phyloP scores from a whole-genome alignment of 2,329 filamentous ascomycete genomes.

The Ilyonectria robusta region DNA sequence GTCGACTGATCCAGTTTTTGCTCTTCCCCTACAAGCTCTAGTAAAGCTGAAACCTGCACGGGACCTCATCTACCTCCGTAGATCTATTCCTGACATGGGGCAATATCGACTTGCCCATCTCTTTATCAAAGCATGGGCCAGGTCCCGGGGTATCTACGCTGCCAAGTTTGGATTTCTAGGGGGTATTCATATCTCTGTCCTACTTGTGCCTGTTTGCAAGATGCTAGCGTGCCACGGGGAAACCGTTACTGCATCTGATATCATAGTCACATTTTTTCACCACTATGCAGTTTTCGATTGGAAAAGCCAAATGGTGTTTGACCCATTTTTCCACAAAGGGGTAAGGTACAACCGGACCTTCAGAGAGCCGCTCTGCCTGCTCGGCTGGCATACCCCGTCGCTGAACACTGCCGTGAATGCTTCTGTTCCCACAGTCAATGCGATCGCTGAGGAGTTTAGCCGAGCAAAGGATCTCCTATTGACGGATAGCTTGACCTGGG shows the following conservation, averaged over 20 bases:
- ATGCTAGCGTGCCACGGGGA: slow-evolving; percentile 57
- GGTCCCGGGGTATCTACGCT: slow-evolving; percentile 73
- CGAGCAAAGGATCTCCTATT: slow-evolving; percentile 60
- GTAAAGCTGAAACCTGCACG: slow-evolving; percentile 75
- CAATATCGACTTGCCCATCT: slow-evolving; percentile 72
- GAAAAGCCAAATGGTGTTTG: slow-evolving; percentile 67
- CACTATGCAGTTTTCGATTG: slow-evolving; percentile 76
- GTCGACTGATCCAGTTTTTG: slow-evolving; percentile 66
- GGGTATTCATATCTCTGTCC: slow-evolving; percentile 74
- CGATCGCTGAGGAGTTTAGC: slow-evolving; percentile 66
- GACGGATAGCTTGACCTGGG: slow-evolving; percentile 58
- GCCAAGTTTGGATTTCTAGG: slow-evolving; percentile 76
- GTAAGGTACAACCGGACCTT: slow-evolving; percentile 67
- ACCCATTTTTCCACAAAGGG: slow-evolving; percentile 71
- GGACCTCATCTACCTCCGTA: slow-evolving; percentile 72
- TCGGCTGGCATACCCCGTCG: slow-evolving; percentile 73
- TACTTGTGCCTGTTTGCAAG: slow-evolving; percentile 74
- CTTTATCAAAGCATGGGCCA: slow-evolving; percentile 74
- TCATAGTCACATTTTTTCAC: slow-evolving; percentile 73
- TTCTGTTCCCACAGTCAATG: slow-evolving; percentile 66
- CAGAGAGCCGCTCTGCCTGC: slow-evolving; percentile 73
- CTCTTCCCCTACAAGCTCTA: slow-evolving; percentile 68
- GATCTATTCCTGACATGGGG: slow-evolving; percentile 71
- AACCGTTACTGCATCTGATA: slow-evolving; percentile 61
- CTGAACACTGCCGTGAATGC: slow-evolving; percentile 72